Base-by-base conservation (phyloP, 2,329 filamentous ascomycete genomes). In the Aspergillus caelatus region DNA sequence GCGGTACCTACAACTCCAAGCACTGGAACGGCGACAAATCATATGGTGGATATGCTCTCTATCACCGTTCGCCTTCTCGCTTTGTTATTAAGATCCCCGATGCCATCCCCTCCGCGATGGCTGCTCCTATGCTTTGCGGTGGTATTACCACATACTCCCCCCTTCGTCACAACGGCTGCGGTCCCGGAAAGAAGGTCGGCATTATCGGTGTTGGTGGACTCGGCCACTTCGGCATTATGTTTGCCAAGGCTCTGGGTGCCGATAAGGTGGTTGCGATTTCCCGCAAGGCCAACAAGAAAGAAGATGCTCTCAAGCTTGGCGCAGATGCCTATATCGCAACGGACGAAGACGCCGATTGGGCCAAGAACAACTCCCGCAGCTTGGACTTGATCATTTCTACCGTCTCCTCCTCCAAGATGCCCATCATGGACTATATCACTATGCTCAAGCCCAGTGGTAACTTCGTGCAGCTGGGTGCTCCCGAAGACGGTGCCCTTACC, bases 11-110 rank as follows among this genome's bases (percentile, higher is more conserved):
- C 60, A 72, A 74, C 53, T 67, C 71, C 9, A 65, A 62, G 14
- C 73, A 70, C 57, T 2, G 70, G 63, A 81, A 88, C 68, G 88
- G 88, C 5, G 85, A 70, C 65, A 88, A 85, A 74, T 85, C 86
- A 1, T 89, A 91, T 68, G 91, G 91, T 14, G 91, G 88, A n/a
- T 88, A 88, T 67, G 82, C 84, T 3, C 76, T 83, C 50, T 84
- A 88, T 71, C 82, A 84, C 68, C 82, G 88, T 12, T 81, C 81
- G 1, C 82, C 82, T 2, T 80, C 78, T 10, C 83, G 84, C 70
- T 93, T 92, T 68, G 83, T 83, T 0, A 74, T 87, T 67, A 85
- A 86, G 2, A 82, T 68, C 41, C 67, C 67, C 36, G 63, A 65
- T 16, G 60, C 48, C 16, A 65, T 68, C 46, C 52, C 67, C 60